Conservation (phyloP, 768 basidiomycete species). For the Multifurca ochricompacta region DNA sequence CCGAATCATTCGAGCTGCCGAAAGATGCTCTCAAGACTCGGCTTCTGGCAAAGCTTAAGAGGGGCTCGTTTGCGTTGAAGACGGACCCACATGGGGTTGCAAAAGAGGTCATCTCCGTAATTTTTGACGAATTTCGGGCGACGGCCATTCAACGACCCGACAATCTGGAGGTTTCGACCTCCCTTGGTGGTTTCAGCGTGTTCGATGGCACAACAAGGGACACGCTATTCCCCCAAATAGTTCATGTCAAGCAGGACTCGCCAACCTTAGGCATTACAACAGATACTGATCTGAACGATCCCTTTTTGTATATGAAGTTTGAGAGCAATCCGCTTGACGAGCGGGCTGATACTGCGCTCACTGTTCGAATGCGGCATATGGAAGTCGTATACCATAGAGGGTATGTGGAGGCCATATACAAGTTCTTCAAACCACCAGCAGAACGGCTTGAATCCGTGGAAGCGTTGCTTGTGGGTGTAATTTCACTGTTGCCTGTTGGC, state of each 20-base stretch:
- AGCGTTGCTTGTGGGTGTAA: slow-evolving; percentile 66
- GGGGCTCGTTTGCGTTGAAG: slow-evolving; percentile 80
- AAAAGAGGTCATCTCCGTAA: slow-evolving; percentile 73
- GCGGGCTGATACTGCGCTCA: slow-evolving; percentile 84
- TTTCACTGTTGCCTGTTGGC: not conserved
- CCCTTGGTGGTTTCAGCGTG: slow-evolving; percentile 78
- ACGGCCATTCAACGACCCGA: slow-evolving; percentile 78
- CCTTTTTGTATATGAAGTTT: slow-evolving; percentile 87
- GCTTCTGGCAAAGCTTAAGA: slow-evolving; percentile 69
- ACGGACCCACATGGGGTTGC: slow-evolving; percentile 57
- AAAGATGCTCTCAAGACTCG: slow-evolving; percentile 74
- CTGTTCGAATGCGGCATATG: slow-evolving; percentile 87
- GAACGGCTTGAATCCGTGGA: slow-evolving; percentile 94
- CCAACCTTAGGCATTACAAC: not conserved
- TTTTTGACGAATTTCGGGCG: slow-evolving; percentile 83
- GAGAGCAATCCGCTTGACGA: slow-evolving; percentile 90
- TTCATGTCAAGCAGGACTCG: slow-evolving; percentile 48
- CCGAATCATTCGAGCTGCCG: slow-evolving; percentile 60
- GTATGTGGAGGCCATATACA: slow-evolving; percentile 86
- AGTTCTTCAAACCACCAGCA: slow-evolving; percentile 88
- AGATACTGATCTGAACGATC: slow-evolving; percentile 30
- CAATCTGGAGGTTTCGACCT: slow-evolving; percentile 78
- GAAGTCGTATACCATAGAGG: slow-evolving; percentile 95
- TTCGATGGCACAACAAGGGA: slow-evolving; percentile 83
- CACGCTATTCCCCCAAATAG: slow-evolving; percentile 84